Base-by-base conservation (phyloP, 805 yeast genomes). In the Barnettozyma sp. region DNA sequence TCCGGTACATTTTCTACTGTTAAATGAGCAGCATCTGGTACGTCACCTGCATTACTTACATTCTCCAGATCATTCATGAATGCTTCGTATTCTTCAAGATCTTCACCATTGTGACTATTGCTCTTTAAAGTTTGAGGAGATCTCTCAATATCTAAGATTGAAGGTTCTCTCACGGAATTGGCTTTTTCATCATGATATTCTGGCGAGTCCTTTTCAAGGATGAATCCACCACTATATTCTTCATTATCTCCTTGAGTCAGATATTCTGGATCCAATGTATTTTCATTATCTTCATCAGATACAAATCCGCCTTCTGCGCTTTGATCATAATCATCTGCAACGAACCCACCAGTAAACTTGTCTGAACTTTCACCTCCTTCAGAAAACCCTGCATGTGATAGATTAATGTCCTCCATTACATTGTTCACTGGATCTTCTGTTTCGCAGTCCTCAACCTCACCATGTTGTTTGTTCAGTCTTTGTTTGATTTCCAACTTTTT, bases 391-490 rank as follows among this genome's bases (percentile, higher is more conserved):
- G n/a, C n/a, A n/a, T n/a, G n/a, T n/a, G n/a, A n/a, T n/a, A n/a
- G n/a, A n/a, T n/a, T n/a, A n/a, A n/a, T n/a, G n/a, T n/a, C n/a
- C n/a, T n/a, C n/a, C n/a, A n/a, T n/a, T n/a, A n/a, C n/a, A n/a
- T n/a, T n/a, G n/a, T n/a, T n/a, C n/a, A n/a, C n/a, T n/a, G n/a
- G n/a, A 8, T 20, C 26, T 18, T 35, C 41, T 3, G 38, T 43
- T 6, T 30, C 42, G 17, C 34, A 36, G 10, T 34, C 48, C 4
- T 25, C 35, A 33, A 45, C 32, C 33, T 40, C 44, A 6, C 82
- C 79, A 48, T 73, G 77, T 4, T 60, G 49, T 26, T 47, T 52
- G 40, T 72, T 67, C 35, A 75, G 52, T 40, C 78, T 55, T 7
- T 57, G 52, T 18, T 53, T 49, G 16, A 70, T 66, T 32, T 68